Evolutionary conservation across 148 eudicot genomes (phyloP).

Genomic region (Dianthus caryophyllus): DNA sequence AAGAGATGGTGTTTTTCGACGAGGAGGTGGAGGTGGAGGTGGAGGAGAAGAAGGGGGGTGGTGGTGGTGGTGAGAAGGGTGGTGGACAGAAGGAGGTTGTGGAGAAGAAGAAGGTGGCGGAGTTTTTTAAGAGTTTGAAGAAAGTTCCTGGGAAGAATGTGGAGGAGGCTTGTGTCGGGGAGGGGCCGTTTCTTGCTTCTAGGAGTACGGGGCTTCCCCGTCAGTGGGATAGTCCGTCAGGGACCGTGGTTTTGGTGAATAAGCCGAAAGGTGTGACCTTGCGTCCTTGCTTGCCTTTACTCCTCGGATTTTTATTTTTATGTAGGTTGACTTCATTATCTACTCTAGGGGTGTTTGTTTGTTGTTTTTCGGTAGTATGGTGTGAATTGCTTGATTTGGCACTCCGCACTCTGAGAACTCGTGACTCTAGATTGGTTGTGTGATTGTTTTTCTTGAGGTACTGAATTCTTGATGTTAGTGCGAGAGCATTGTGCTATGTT

Average conservation of each 20-base stretch:
- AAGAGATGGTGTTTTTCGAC: constrained; percentile 76
- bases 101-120: constrained; percentile 84
- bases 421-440: no score
- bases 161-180: constrained; percentile 28
- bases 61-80: constrained; percentile 36
- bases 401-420: no score
- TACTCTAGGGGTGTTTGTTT: no score
- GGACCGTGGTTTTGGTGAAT: constrained; percentile 82
- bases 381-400: no score
- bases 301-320: background rate
- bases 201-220: constrained; percentile 76
- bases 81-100: no score
- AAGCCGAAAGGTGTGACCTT: constrained; percentile 89
- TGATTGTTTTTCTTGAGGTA: no score
- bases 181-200: constrained; percentile 69
- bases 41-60: constrained; percentile 29
- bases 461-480: no score
- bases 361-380: no score
- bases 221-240: constrained; percentile 74
- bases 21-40: constrained; percentile 29
- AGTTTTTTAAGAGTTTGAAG: constrained; percentile 90
- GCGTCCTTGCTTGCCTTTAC: no score
- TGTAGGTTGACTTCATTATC: no score
- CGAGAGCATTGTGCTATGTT: no score
- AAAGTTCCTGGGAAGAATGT: constrained; percentile 58